Evolutionary conservation across 1,284 basidiomycete species (phyloP).

Genomic region (Phaffia rhodozyma): DNA sequence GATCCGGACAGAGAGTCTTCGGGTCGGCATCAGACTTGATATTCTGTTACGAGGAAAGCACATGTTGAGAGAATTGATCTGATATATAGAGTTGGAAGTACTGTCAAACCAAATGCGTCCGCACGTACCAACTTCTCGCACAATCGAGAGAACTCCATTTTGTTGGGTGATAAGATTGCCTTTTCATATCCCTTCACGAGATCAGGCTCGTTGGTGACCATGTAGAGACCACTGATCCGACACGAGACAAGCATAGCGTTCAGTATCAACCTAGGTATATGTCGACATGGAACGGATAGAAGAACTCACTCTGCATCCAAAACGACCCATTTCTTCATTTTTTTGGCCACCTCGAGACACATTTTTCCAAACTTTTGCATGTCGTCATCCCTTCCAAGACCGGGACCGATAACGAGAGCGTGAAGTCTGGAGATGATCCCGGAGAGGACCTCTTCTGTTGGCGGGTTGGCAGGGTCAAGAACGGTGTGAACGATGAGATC

Average conservation of each 20-base stretch:
- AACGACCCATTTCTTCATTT: constrained; percentile 70
- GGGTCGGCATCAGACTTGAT: constrained; percentile 35
- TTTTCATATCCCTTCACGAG: constrained; percentile 67
- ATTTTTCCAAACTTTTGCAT: constrained; percentile 60
- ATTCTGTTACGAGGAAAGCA: constrained; percentile 36
- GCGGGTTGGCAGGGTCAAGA: constrained; percentile 37
- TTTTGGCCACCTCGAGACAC: constrained; percentile 40
- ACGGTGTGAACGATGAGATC: constrained; percentile 95
- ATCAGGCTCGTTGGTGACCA: constrained; percentile 60
- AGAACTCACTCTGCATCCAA: constrained; percentile 67
- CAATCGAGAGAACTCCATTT: constrained; percentile 82
- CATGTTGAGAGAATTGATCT: not conserved
- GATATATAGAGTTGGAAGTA: not conserved
- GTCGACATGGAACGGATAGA: not conserved
- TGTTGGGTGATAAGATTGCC: constrained; percentile 75
- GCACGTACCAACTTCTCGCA: constrained; percentile 54
- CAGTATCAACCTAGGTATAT: not conserved
- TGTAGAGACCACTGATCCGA: constrained; percentile 43
- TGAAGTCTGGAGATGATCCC: constrained; percentile 70
- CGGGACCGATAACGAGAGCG: constrained; percentile 83
- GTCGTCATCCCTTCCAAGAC: constrained; percentile 74
- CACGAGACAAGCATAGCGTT: not conserved
- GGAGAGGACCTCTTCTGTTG: constrained; percentile 42
- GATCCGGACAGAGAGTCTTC: constrained; percentile 44
- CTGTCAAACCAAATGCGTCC: too few relatives aligned